Percentiles rank a stretch among this genome's conserved stretches.
Evolutionary conservation across 2,329 filamentous ascomycete genomes (phyloP).

Genomic region (Fusarium sororula): DNA sequence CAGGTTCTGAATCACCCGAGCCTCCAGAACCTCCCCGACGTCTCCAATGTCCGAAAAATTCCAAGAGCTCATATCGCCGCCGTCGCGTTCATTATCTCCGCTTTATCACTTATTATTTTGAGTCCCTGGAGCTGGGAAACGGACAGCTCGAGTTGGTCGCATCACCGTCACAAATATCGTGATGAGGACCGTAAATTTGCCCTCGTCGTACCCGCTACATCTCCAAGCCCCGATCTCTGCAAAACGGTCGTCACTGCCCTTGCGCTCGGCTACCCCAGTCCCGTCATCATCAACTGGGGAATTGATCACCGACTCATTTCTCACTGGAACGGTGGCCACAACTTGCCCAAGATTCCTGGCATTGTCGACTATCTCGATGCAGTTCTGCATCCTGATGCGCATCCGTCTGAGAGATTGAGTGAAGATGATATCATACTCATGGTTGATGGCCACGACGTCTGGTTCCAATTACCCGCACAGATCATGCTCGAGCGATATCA

Average conservation of each 20-base stretch:
- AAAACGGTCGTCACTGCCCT: conserved; percentile 4
- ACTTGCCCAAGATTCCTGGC: conserved; percentile 1
- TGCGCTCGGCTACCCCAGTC: conserved; percentile 10
- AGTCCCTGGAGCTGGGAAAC: background rate
- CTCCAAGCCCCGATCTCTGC: conserved; percentile 1
- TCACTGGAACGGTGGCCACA: background rate
- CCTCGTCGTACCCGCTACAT: background rate
- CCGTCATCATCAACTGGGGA: conserved; percentile 11
- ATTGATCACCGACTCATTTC: background rate
- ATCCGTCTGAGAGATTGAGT: background rate
- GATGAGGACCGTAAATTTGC: conserved; percentile 6
- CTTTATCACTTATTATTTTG: background rate
- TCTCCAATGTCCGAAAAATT: background rate
- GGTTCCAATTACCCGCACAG: background rate
- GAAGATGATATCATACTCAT: conserved; percentile 10
- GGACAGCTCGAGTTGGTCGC: background rate
- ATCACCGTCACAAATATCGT: background rate
- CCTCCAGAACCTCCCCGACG: background rate
- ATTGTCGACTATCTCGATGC: conserved; percentile 10
- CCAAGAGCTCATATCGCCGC: background rate
- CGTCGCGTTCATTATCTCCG: background rate
- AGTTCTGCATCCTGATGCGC: conserved; percentile 1
- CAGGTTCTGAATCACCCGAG: background rate
- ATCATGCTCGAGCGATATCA: conserved; percentile 13
- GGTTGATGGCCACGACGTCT: background rate